phyloP scores from a whole-genome alignment of 2,329 filamentous ascomycete genomes.

The Diaporthe citriasiana region DNA sequence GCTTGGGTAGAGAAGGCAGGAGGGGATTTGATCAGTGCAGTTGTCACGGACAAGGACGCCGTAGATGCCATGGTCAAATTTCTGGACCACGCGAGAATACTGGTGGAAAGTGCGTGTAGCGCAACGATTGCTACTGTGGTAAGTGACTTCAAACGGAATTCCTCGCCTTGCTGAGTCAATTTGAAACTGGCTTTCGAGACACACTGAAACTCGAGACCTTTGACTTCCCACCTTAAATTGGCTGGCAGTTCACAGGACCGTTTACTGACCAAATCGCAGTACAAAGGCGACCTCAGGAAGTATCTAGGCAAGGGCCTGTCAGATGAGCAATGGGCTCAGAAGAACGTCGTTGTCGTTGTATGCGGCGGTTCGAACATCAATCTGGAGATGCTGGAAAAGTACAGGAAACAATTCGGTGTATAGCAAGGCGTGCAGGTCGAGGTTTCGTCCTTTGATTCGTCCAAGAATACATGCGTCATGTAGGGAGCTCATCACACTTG shows the following conservation, averaged over 20 bases:
- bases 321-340: slow-evolving; percentile 72
- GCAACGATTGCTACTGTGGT: slow-evolving; percentile 77
- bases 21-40: slow-evolving; percentile 65
- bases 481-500: not conserved
- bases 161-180: no score
- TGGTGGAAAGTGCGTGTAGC: slow-evolving; percentile 90
- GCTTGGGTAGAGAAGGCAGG: slow-evolving; percentile 68
- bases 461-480: no score
- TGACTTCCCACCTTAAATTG: not conserved
- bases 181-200: no score
- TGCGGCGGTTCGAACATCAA: slow-evolving; percentile 84
- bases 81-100: slow-evolving; percentile 83
- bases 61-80: slow-evolving; percentile 82
- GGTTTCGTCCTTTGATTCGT: no score
- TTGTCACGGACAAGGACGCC: slow-evolving; percentile 82
- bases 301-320: slow-evolving; percentile 67
- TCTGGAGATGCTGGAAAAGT: slow-evolving; percentile 71
- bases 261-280: slow-evolving; percentile 50
- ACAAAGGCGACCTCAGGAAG: slow-evolving; percentile 73
- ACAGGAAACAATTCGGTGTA: slow-evolving; percentile 63
- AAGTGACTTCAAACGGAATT: not conserved
- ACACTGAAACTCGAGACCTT: not conserved
- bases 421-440: not conserved
- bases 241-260: not conserved
- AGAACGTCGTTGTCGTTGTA: slow-evolving; percentile 85